These are phyloP conservation scores for Mollisia scopiformis DNA, from an alignment of 2,329 filamentous ascomycete species.

Conservation along the genomic window DNA sequence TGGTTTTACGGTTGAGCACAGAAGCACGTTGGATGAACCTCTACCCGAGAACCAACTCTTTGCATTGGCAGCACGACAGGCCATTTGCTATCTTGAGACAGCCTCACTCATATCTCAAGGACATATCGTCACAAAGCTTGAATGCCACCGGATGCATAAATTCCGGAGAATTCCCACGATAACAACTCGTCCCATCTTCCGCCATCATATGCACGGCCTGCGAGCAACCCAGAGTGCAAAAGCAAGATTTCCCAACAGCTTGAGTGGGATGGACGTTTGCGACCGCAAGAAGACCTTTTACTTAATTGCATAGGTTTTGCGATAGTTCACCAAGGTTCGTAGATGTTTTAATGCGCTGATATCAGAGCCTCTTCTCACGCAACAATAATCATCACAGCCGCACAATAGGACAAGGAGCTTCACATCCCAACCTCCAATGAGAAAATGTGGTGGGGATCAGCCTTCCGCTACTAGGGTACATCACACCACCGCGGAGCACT, in stretches of 20 bases:
- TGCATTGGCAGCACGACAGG: not conserved
- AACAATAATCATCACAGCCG: not conserved
- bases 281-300: not conserved
- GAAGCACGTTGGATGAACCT: not conserved
- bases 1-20: not conserved
- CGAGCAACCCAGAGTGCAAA: not conserved
- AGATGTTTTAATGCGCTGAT: not conserved
- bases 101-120: not conserved
- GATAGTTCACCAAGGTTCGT: not conserved
- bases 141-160: not conserved
- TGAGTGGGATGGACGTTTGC: not conserved
- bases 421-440: not conserved
- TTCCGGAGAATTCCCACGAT: not conserved
- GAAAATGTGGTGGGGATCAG: not conserved
- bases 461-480: not conserved
- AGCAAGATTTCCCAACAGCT: not conserved
- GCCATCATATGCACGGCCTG: not conserved
- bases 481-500: not conserved
- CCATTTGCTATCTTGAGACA: not conserved
- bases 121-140: conserved; percentile 3
- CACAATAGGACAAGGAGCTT: not conserved
- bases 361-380: not conserved
- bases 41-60: not conserved
- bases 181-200: not conserved
- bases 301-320: not conserved